Percentiles rank a stretch among this genome's conserved stretches.
Evolutionary conservation across 495 filamentous ascomycete genomes (phyloP).

Genomic region (Xylaria grammica): DNA sequence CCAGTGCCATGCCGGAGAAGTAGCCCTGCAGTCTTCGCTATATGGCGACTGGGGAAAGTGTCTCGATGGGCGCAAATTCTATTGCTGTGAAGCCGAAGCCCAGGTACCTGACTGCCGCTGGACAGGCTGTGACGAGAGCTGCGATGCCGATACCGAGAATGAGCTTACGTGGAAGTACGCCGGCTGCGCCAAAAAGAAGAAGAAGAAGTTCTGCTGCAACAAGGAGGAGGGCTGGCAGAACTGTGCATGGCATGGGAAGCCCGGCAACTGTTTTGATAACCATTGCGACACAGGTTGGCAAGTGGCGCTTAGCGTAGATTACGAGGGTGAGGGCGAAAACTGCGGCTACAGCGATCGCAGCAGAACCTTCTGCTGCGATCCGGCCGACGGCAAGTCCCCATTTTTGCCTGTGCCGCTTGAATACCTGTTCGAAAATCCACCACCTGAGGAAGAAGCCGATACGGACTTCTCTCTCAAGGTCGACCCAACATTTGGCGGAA

Average conservation of each 20-base stretch:
- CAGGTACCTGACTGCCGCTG: neutral
- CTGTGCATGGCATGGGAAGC: conserved; percentile 28
- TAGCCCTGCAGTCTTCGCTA: neutral
- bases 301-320: conserved; percentile 19
- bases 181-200: conserved; percentile 28
- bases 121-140: neutral
- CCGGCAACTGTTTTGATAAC: conserved; percentile 30
- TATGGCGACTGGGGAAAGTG: neutral
- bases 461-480: conserved; percentile 32
- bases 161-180: conserved; percentile 1
- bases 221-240: conserved; percentile 9
- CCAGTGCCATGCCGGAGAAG: neutral
- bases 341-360: conserved; percentile 20
- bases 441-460: conserved; percentile 28
- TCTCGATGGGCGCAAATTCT: neutral
- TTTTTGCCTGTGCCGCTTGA: conserved; percentile 43
- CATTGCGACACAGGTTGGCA: conserved; percentile 1
- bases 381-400: conserved; percentile 6
- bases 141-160: neutral
- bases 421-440: conserved; percentile 39
- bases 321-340: neutral
- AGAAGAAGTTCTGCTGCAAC: neutral
- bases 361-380: conserved; percentile 37
- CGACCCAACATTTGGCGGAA: conserved; percentile 24
- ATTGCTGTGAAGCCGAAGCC: neutral